These are phyloP conservation scores for Thielaviopsis musarum DNA, from an alignment of 2,329 filamentous ascomycete genomes.

Conservation along the genomic window DNA sequence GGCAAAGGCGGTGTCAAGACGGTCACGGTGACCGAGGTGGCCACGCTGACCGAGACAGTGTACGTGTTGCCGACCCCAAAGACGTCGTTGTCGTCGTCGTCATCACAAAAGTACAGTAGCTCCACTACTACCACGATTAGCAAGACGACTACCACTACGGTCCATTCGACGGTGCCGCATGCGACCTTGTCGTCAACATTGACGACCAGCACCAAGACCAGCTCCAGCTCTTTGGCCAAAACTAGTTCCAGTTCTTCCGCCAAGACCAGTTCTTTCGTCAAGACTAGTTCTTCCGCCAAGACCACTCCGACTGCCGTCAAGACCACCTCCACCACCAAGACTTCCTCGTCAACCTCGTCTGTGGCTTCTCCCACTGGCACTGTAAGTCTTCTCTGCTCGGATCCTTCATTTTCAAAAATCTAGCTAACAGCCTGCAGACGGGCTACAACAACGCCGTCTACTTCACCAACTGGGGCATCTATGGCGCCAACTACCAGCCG, in stretches of 20 bases:
- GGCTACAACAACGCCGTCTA: slow-evolving; percentile 29
- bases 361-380: neutral
- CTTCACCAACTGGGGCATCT: slow-evolving; percentile 46
- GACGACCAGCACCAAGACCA: neutral
- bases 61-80: neutral
- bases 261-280: neutral
- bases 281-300: neutral
- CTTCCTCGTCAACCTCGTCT: neutral
- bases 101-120: no score
- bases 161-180: neutral
- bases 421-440: neutral
- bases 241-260: neutral
- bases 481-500: slow-evolving; percentile 55
- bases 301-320: neutral
- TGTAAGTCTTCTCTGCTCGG: neutral
- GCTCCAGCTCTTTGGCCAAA: neutral
- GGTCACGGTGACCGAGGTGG: neutral
- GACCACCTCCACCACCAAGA: neutral
- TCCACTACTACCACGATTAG: neutral
- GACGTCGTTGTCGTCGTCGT: neutral
- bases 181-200: neutral
- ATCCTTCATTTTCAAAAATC: neutral
- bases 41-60: neutral
- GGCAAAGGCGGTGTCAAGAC: neutral
- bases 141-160: neutral